Evolutionary conservation across 108 stramenopile species (phyloP), one percentile per base, ranked within the genome.

Genomic region (Skeletonema tropicum): DNA sequence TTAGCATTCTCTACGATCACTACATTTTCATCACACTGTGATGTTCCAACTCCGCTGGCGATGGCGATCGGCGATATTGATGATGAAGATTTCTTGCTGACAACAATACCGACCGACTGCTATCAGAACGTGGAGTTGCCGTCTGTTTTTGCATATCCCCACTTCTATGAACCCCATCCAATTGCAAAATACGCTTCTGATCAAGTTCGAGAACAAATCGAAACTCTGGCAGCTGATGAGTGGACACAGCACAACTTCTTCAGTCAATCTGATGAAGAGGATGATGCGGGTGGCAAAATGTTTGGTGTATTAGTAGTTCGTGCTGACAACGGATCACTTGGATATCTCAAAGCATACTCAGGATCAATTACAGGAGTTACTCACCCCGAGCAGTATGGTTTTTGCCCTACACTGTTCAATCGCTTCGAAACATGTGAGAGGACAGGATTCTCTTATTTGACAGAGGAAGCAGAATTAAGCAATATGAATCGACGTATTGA

Each of bases 151-250:
- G 74, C 74, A 9, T 75, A 75, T 41, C 74, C 74, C n/a, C 55
- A 57, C 60, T 75, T 67, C 57, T 75, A 75, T 58, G 57, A 75
- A 57, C 74, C 74, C 2, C 74, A 75, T 60, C 74, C 74, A 21
- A 69, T 75, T n/a, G 74, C 74, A 33, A 59, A 59, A 30, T 60
- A 55, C 26, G 67, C 67, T 21, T 32, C 26, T 29, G 57, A 75
- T 60, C 32, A 67, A 59, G 36, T 75, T 33, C 30, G 26, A 21
- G 21, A 17, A 48, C 36, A 68, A 39, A 29, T 75, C 21, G 38
- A 68, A 23, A 41, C 46, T 2, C 29, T n/a, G 45, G 57, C 66
- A 33, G 14, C 13, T 3, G 9, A 52, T 6, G 55, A 31, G 9
- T 30, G 19, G 52, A 19, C 64, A 33, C 15, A 29, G n/a, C 29